Evolutionary conservation across 1,284 basidiomycete species (phyloP).

Genomic region (Erythrobasidium hasegawianum): DNA sequence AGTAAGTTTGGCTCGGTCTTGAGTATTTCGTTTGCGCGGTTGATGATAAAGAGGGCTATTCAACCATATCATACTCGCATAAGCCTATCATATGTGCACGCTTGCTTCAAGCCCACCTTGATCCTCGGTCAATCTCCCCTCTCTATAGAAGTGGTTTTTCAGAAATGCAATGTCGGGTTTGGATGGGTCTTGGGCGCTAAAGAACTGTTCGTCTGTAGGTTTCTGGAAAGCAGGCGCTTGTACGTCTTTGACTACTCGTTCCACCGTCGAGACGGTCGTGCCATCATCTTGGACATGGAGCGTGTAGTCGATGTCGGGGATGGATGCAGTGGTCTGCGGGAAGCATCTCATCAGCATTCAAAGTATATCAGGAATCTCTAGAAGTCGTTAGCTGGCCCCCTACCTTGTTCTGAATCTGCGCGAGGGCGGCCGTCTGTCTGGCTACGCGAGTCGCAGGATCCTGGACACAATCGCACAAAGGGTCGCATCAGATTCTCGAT

Average conservation of each 20-base stretch:
- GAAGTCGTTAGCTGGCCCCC: not conserved
- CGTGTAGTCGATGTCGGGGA: conserved; percentile 48
- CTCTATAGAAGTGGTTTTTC: conserved; percentile 93
- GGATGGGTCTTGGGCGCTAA: conserved; percentile 56
- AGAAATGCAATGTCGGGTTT: conserved; percentile 96
- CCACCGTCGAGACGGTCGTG: conserved; percentile 50
- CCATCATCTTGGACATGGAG: conserved; percentile 51
- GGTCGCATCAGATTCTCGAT: too few relatives aligned
- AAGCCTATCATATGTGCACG: too few relatives aligned
- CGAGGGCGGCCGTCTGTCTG: conserved; percentile 33
- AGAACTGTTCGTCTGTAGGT: conserved; percentile 92
- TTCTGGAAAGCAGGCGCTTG: conserved; percentile 91
- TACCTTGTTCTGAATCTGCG: conserved; percentile 30
- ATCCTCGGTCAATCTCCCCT: conserved; percentile 41
- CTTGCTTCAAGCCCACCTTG: conserved; percentile 33
- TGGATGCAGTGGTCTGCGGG: not conserved
- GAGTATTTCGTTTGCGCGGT: conserved; percentile 69
- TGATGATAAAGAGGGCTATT: conserved; percentile 73
- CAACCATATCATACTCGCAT: not conserved
- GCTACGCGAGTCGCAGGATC: conserved; percentile 28
- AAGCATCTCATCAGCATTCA: not conserved
- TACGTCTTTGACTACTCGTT: conserved; percentile 61
- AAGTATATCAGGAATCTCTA: not conserved
- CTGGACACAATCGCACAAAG: too few relatives aligned
- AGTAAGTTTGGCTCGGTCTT: conserved; percentile 81